These are phyloP conservation scores for Ramaria sp. DNA, from an alignment of 768 basidiomycete species.

Conservation along the genomic window DNA sequence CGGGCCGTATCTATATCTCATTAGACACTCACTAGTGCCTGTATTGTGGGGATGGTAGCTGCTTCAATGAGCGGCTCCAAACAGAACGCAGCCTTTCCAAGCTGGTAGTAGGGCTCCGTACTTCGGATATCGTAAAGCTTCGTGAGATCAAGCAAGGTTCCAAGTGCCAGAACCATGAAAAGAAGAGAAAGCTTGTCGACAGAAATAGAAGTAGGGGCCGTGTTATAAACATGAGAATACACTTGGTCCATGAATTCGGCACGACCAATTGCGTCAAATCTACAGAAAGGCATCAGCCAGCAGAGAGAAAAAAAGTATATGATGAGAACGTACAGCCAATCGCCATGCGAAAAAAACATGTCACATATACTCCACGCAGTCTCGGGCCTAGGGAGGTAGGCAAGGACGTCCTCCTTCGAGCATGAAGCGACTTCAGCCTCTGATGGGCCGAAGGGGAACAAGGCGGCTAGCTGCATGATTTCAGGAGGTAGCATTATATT, in stretches of 20 bases:
- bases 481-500: background rate
- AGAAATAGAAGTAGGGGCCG: background rate
- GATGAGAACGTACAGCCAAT: slow-evolving; percentile 8
- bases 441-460: slow-evolving; percentile 7
- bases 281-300: no score
- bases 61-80: slow-evolving; percentile 15
- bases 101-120: slow-evolving; percentile 34
- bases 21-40: background rate
- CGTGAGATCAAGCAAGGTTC: slow-evolving; percentile 31
- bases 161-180: slow-evolving; percentile 40
- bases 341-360: slow-evolving; percentile 7
- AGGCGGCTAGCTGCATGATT: slow-evolving; percentile 4
- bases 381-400: background rate
- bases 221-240: slow-evolving; percentile 3
- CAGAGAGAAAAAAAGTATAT: no score
- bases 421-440: background rate
- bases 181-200: slow-evolving; percentile 38
- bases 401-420: background rate
- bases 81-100: slow-evolving; percentile 38
- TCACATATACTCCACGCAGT: slow-evolving; percentile 5
- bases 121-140: slow-evolving; percentile 21
- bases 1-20: no score
- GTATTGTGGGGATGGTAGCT: slow-evolving; percentile 4
- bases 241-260: slow-evolving; percentile 15
- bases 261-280: slow-evolving; percentile 3